Base-by-base conservation (phyloP, 1,284 basidiomycete species). In the Apiotrichum laibachii region DNA sequence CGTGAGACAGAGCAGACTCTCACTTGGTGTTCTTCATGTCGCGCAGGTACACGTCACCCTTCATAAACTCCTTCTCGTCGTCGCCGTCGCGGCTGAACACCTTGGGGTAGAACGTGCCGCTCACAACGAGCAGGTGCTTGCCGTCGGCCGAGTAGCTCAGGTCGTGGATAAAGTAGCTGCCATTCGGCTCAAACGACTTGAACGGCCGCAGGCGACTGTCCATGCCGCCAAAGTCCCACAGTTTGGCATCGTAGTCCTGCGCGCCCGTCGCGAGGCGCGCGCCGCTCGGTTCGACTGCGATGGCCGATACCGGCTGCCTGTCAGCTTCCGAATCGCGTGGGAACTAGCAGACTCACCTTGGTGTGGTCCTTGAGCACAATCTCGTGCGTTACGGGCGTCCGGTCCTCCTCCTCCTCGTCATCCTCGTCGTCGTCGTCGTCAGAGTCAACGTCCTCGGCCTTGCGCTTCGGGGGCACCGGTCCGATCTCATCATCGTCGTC, bases 151-250 rank as follows among this genome's bases (percentile, higher is more conserved):
- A 91, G 73, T 87, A 97, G 68, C 89, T 90, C 50, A 92, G 71
- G 75, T 96, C 91, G 70, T 93, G 88, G 42, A 96, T 85, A 80
- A 94, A 87, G 79, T 99, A 97, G 67, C 87, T 90, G 60, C 90
- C 92, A 59, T 88, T 86, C 59, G 93, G 90, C 76, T 99, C 93
- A 85, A 90, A 98, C 64, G 85, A 89, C 79, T 92, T 90, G 84
- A 99, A 99, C 16, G 96, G 94, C 73, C 90, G 89, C 76, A 89
- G 84, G 6, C 76, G 66, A 64, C 83, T 80, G 69, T 90, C 89
- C 95, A 99, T 99, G 9, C 96, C 96, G 69, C 95, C 96, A 79
- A 99, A 99, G 78, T 99, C 96, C 94, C 94, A 99, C 54, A 99
- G 79, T 78, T 98, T 98, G 78, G 90, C 88, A 77, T 95, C 91